Conservation (phyloP, 192 early-diverging fungal genomes). For the Gryganskiella cystojenkinii region DNA sequence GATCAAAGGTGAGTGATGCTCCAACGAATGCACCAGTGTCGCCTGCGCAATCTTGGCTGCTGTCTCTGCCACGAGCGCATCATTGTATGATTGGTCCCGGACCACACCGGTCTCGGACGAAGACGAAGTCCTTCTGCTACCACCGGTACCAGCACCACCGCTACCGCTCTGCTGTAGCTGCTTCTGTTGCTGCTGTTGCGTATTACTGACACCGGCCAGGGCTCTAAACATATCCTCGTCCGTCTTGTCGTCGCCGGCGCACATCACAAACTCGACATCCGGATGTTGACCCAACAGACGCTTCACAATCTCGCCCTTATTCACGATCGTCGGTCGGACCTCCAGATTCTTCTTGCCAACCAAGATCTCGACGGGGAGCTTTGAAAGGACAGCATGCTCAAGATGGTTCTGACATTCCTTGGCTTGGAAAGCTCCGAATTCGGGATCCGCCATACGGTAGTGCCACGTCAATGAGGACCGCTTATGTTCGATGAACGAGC, state of each 20-base stretch:
- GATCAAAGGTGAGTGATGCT: conserved; percentile 18
- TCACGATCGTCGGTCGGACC: conserved; percentile 89
- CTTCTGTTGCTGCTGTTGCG: conserved; percentile 5
- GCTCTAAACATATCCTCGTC: conserved; percentile 98
- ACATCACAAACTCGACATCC: conserved; percentile 90
- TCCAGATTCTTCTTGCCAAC: conserved; percentile 98
- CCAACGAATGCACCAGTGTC: conserved; percentile 17
- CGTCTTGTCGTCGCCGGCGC: conserved; percentile 96
- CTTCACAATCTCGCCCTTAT: conserved; percentile 98
- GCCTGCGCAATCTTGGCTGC: conserved; percentile 34
- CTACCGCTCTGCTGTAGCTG: background rate
- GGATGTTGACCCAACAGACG: conserved; percentile 72
- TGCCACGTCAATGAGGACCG: conserved; percentile 96
- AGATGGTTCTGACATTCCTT: conserved; percentile 98
- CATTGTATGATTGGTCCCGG: conserved; percentile 39
- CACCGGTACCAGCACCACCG: background rate
- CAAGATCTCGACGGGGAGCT: conserved; percentile 94
- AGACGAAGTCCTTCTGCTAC: background rate
- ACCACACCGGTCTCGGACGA: background rate
- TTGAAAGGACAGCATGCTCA: conserved; percentile 90
- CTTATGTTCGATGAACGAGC: conserved; percentile 93
- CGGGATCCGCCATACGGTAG: conserved; percentile 93
- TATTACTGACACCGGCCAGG: conserved; percentile 51
- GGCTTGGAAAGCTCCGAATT: conserved; percentile 95
- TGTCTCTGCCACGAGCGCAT: conserved; percentile 32